Conservation (phyloP, 805 yeast species). For the Sugiyamaella qingdaonensis region DNA sequence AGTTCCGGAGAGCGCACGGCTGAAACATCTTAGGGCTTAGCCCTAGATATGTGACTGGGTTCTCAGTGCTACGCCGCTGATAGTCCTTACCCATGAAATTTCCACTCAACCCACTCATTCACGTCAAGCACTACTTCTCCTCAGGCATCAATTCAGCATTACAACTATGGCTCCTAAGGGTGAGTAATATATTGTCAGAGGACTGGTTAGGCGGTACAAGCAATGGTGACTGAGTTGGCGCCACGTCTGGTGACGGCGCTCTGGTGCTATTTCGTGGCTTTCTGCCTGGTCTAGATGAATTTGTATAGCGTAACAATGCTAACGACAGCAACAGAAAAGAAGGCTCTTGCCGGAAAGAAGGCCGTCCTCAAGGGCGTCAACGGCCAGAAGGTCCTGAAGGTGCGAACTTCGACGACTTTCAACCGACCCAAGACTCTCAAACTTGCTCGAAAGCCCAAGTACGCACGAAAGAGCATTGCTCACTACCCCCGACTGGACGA, state of each 20-base stretch:
- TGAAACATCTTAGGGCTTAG: neutral
- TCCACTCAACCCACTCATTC: neutral
- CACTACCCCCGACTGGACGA: conserved; percentile 97
- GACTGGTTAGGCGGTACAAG: neutral
- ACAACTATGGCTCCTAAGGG: conserved; percentile 14
- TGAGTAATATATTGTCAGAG: neutral
- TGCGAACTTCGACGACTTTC: conserved; percentile 93
- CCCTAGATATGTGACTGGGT: neutral
- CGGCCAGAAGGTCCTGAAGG: conserved; percentile 85
- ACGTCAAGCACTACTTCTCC: neutral
- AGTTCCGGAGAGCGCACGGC: neutral
- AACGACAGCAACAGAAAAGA: conserved; percentile 40
- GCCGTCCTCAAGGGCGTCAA: conserved; percentile 97
- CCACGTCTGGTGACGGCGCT: neutral
- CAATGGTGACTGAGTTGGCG: neutral
- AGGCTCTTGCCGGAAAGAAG: conserved; percentile 98
- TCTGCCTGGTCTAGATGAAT: neutral
- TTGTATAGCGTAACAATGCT: neutral
- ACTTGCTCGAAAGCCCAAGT: conserved; percentile 91
- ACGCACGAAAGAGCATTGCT: conserved; percentile 93
- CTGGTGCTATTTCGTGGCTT: neutral
- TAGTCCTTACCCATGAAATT: neutral
- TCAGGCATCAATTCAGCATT: conserved; percentile 7
- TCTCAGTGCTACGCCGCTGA: neutral
- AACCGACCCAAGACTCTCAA: conserved; percentile 96